phyloP scores from a whole-genome alignment of 2,329 filamentous ascomycete species.

The Tolypocladium inflatum region DNA sequence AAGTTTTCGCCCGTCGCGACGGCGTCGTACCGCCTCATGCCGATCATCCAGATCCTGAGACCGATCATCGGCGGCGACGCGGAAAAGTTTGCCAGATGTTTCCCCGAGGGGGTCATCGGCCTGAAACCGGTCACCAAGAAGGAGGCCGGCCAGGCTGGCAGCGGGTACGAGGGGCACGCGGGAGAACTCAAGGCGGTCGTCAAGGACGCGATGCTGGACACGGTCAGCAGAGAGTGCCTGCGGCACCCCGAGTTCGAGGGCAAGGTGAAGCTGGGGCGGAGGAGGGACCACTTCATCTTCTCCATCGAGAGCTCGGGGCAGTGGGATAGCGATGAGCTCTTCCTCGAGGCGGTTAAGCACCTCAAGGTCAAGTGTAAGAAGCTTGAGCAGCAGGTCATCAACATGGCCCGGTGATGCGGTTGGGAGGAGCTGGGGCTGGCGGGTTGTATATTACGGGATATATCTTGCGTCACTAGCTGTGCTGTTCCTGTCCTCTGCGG shows the following conservation, averaged over 20 bases:
- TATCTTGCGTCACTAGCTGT: not conserved
- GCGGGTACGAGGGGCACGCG: conserved; percentile 62
- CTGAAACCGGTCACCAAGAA: conserved; percentile 61
- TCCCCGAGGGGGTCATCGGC: conserved; percentile 78
- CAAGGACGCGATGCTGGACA: conserved; percentile 81
- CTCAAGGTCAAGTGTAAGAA: conserved; percentile 76
- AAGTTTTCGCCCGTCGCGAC: conserved; percentile 97
- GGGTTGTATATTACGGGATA: not conserved
- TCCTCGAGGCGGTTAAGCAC: conserved; percentile 78
- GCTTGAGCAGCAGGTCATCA: conserved; percentile 60
- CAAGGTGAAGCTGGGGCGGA: conserved; percentile 86
- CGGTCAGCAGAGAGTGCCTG: conserved; percentile 85
- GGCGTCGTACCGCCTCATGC: conserved; percentile 83
- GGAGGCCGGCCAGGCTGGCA: conserved; percentile 51
- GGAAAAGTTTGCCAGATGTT: conserved; percentile 82
- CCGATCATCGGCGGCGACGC: conserved; percentile 85
- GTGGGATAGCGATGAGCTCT: conserved; percentile 87
- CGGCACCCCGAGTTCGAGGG: conserved; percentile 87
- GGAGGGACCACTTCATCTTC: conserved; percentile 96
- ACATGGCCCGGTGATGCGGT: conserved; percentile 43
- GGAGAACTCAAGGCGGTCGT: conserved; percentile 87
- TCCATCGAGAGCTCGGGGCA: conserved; percentile 91
- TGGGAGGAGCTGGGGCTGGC: not conserved
- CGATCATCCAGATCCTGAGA: conserved; percentile 71
- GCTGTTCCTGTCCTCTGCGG: conserved; percentile 7